Percentiles rank a stretch among this genome's conserved stretches.
Conservation (phyloP, 768 basidiomycete species). For the Hypholoma fasciculare region DNA sequence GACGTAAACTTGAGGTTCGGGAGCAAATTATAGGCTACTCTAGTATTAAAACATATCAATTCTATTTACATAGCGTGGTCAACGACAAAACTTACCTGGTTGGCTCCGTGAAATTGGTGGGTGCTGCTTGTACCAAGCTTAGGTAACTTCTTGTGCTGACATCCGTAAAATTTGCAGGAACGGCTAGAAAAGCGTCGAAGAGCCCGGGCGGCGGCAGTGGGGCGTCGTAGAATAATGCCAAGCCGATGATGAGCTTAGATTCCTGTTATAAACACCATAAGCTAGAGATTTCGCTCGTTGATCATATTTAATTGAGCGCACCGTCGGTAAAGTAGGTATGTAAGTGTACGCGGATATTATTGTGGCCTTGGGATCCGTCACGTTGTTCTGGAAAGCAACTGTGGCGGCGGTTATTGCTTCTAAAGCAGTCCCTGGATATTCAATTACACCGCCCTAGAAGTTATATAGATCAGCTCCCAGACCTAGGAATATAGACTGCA, state of each 20-base stretch:
- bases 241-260: background rate
- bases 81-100: slow-evolving; percentile 3
- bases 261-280: background rate
- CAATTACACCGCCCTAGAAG: slow-evolving; percentile 4
- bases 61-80: background rate
- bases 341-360: background rate
- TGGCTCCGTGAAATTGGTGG: slow-evolving; percentile 25
- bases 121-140: slow-evolving; percentile 30
- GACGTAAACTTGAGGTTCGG: slow-evolving; percentile 31
- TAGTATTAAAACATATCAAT: slow-evolving; percentile 6
- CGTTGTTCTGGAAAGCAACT: background rate
- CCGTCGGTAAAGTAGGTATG: background rate
- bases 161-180: slow-evolving; percentile 31
- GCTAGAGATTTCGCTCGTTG: slow-evolving; percentile 10
- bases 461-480: background rate
- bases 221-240: slow-evolving; percentile 51
- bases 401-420: slow-evolving; percentile 1
- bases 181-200: slow-evolving; percentile 46
- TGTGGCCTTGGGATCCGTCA: background rate
- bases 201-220: slow-evolving; percentile 43
- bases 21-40: slow-evolving; percentile 34
- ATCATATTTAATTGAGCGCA: background rate
- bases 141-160: slow-evolving; percentile 33
- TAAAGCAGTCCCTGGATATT: background rate
- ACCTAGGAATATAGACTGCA: no score